A percentile compares a stretch with the other conserved stretches of the same genome.
Evolutionary conservation across 2,329 filamentous ascomycete genomes (phyloP).

Genomic region (Verticillium tricorpus): DNA sequence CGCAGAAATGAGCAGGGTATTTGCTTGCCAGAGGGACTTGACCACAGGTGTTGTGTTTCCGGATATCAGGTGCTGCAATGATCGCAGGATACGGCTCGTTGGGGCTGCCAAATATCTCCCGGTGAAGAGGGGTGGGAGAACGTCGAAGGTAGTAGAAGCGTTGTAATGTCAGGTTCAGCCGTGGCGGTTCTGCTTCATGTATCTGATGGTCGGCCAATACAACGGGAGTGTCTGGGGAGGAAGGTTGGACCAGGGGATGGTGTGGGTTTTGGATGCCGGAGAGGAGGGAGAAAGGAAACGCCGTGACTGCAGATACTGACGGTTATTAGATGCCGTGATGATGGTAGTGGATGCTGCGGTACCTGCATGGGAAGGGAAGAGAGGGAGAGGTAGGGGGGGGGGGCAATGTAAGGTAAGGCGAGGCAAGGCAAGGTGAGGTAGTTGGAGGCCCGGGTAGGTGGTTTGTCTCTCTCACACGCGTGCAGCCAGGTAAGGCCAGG

Average conservation of each 20-base stretch:
- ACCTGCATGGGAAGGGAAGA: neutral
- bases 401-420: neutral
- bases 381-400: neutral
- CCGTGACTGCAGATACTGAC: neutral
- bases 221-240: neutral
- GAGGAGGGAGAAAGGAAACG: neutral
- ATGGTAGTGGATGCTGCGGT: neutral
- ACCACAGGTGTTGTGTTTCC: neutral
- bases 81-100: neutral
- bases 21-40: too few relatives aligned
- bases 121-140: neutral
- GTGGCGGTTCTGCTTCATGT: neutral
- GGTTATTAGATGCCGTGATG: conserved; percentile 1
- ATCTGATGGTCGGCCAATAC: neutral
- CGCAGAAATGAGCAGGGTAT: too few relatives aligned
- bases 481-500: conserved; percentile 1
- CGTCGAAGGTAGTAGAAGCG: neutral
- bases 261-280: neutral
- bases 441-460: neutral
- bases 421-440: neutral
- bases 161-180: neutral
- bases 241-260: neutral
- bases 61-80: neutral
- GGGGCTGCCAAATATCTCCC: neutral
- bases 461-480: conserved; percentile 2